phyloP scores from a whole-genome alignment of 192 early-diverging fungal genomes.

The Backusella liffmaniae region DNA sequence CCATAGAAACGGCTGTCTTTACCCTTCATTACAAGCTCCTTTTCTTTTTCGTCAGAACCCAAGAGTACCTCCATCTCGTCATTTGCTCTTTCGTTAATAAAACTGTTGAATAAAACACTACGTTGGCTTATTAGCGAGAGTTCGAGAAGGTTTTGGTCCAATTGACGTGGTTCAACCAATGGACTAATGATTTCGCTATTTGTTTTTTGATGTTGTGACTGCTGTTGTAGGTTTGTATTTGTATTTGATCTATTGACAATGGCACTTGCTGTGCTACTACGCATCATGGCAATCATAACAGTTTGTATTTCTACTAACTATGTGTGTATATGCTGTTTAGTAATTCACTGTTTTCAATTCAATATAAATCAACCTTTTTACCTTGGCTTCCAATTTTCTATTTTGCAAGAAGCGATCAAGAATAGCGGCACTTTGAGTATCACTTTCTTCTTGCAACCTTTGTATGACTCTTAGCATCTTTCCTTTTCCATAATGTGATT shows the following conservation, averaged over 20 bases:
- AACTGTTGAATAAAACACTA: constrained; percentile 75
- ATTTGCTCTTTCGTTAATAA: constrained; percentile 76
- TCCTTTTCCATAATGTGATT: constrained; percentile 84
- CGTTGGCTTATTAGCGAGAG: constrained; percentile 81
- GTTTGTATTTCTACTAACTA: constrained; percentile 57
- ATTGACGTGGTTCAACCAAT: constrained; percentile 70
- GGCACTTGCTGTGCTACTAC: constrained; percentile 28
- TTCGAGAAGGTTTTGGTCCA: constrained; percentile 80
- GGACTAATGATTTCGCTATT: constrained; percentile 31
- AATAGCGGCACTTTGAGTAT: constrained; percentile 73
- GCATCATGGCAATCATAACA: constrained; percentile 45
- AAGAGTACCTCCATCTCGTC: constrained; percentile 42
- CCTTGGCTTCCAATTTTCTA: constrained; percentile 43
- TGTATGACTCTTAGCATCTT: constrained; percentile 87
- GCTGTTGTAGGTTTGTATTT: constrained; percentile 17
- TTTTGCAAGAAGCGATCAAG: constrained; percentile 81
- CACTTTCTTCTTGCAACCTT: constrained; percentile 84
- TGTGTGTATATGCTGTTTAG: constrained; percentile 22
- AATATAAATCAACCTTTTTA: neutral
- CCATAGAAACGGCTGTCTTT: constrained; percentile 47
- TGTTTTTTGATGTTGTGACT: neutral
- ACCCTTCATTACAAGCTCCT: constrained; percentile 21
- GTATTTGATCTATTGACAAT: neutral
- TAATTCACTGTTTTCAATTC: neutral
- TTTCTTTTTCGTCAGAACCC: constrained; percentile 16